phyloP scores from a whole-genome alignment of 768 basidiomycete genomes.

The Rhodosporidiobolus odoratus region DNA sequence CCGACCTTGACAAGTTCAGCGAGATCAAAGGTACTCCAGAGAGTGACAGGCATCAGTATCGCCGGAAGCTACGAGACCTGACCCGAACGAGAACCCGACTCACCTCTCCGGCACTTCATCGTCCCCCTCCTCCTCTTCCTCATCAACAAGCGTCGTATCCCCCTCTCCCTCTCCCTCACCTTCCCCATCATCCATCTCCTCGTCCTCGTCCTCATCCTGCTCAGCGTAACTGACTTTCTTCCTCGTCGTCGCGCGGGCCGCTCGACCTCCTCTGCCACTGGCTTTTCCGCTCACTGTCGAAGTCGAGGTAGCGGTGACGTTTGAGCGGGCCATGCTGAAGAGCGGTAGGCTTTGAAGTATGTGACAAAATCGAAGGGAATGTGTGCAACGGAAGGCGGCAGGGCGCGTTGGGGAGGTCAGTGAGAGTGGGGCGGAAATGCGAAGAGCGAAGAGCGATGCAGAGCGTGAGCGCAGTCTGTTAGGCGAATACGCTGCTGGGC shows the following conservation, averaged over 20 bases:
- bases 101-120: slow-evolving; percentile 2
- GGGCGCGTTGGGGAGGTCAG: neutral
- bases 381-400: neutral
- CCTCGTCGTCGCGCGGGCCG: neutral
- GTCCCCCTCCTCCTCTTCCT: slow-evolving; percentile 1
- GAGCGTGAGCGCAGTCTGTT: neutral
- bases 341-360: neutral
- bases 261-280: neutral
- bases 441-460: neutral
- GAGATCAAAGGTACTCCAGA: neutral
- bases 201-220: neutral
- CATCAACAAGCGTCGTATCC: neutral
- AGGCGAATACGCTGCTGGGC: neutral
- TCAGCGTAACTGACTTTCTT: slow-evolving; percentile 6
- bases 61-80: no score
- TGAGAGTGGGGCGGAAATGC: neutral
- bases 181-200: neutral
- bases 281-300: neutral
- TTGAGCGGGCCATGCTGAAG: neutral
- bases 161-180: neutral
- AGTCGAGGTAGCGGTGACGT: neutral
- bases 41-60: neutral
- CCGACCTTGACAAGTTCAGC: neutral
- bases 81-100: neutral
- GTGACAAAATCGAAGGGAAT: neutral